These are phyloP conservation scores for Auricularia sp. DNA, from an alignment of 768 basidiomycete genomes.

Conservation along the genomic window DNA sequence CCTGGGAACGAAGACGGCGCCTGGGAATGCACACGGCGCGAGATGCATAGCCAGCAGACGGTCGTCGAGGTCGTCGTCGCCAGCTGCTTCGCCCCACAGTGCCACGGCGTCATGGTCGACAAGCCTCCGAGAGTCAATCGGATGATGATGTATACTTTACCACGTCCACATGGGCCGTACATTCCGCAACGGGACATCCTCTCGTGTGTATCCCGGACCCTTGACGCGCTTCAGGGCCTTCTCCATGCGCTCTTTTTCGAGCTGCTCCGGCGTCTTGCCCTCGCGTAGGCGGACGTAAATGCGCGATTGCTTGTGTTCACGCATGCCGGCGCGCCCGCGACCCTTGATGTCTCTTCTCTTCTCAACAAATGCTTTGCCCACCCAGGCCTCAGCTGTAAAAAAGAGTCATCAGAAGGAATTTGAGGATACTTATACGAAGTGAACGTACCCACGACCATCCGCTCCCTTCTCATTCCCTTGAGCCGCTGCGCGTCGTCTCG, in stretches of 20 bases:
- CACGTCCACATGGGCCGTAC: conserved; percentile 67
- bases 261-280: conserved; percentile 67
- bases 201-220: conserved; percentile 69
- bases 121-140: no score
- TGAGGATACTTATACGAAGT: neutral
- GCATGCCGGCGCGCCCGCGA: conserved; percentile 70
- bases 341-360: conserved; percentile 75
- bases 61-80: no score
- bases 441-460: conserved; percentile 72
- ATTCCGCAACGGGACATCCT: conserved; percentile 71
- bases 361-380: conserved; percentile 63
- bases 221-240: conserved; percentile 69
- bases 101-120: no score
- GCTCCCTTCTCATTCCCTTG: conserved; percentile 61
- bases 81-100: no score
- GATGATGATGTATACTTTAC: conserved; percentile 28
- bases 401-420: neutral
- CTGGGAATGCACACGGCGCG: no score
- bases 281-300: conserved; percentile 70
- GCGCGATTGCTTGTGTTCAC: conserved; percentile 64
- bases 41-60: no score
- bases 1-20: no score
- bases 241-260: conserved; percentile 49
- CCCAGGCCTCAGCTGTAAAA: conserved; percentile 80
- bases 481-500: conserved; percentile 74